These are phyloP conservation scores for Neoascochyta sp. DNA, from an alignment of 2,329 filamentous ascomycete genomes.

Conservation along the genomic window DNA sequence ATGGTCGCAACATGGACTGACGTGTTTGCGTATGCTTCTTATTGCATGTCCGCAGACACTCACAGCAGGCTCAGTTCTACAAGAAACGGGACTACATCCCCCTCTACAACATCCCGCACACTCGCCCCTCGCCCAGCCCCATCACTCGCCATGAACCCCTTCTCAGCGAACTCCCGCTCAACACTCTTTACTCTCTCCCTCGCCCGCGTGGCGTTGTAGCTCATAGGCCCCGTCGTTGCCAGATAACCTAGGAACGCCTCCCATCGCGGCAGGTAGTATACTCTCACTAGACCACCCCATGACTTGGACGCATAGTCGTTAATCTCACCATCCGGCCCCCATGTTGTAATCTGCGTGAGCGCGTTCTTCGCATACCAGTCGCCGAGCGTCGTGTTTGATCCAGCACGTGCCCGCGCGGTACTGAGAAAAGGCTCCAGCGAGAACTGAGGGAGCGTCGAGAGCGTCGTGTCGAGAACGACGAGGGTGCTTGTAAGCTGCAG, in stretches of 20 bases:
- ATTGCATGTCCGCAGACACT: no score
- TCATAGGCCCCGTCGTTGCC: conserved; percentile 5
- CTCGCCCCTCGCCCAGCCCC: conserved; percentile 3
- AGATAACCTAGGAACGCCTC: conserved; percentile 45
- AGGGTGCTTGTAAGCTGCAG: conserved; percentile 13
- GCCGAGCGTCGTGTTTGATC: conserved; percentile 34
- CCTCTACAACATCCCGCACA: conserved; percentile 12
- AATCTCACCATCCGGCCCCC: conserved; percentile 49
- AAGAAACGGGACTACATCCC: conserved; percentile 7
- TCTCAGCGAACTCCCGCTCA: conserved; percentile 11
- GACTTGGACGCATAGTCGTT: conserved; percentile 50
- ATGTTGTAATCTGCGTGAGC: conserved; percentile 51
- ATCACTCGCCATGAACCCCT: no score
- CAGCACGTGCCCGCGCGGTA: conserved; percentile 28
- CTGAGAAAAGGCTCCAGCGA: conserved; percentile 43
- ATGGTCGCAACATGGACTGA: no score
- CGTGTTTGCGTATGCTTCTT: no score
- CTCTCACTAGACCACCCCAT: conserved; percentile 48
- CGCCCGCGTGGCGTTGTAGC: conserved; percentile 9
- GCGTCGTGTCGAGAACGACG: conserved; percentile 41
- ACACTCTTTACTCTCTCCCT: conserved; percentile 9
- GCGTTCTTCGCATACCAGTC: conserved; percentile 47
- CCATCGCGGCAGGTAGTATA: conserved; percentile 50
- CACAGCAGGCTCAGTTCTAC: conserved; percentile 3
- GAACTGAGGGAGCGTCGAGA: conserved; percentile 44